Evolutionary conservation across 1,284 basidiomycete genomes (phyloP).

Genomic region (Polyporus tsugae): DNA sequence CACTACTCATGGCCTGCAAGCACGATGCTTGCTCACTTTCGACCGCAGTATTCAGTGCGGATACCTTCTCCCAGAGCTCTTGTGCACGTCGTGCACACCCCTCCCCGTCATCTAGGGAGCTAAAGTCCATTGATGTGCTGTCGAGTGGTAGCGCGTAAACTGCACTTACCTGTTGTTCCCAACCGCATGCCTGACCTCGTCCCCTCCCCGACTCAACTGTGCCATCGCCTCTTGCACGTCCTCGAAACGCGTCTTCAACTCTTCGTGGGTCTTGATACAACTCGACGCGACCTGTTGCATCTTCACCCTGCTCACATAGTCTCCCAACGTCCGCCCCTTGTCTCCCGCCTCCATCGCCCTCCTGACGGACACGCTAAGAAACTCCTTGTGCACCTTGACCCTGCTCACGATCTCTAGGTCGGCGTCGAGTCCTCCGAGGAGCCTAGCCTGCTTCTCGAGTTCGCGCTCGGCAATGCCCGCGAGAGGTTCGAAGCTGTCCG

Average conservation of each 20-base stretch:
- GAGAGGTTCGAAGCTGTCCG: conserved; percentile 75
- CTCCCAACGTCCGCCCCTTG: conserved; percentile 73
- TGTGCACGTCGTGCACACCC: conserved; percentile 60
- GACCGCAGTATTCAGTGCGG: conserved; percentile 56
- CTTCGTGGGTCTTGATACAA: conserved; percentile 76
- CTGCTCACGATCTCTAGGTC: conserved; percentile 74
- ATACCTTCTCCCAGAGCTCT: conserved; percentile 64
- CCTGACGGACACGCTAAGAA: conserved; percentile 69
- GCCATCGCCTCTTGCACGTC: conserved; percentile 62
- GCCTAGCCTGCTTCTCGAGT: conserved; percentile 64
- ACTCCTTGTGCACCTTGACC: conserved; percentile 76
- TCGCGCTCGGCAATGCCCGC: conserved; percentile 62
- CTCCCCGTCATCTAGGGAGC: conserved; percentile 68
- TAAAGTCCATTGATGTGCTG: conserved; percentile 39
- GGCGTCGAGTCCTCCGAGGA: conserved; percentile 68
- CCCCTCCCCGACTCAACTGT: conserved; percentile 64
- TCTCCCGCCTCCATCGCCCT: conserved; percentile 75
- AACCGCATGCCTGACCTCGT: conserved; percentile 61
- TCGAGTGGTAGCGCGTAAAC: neutral
- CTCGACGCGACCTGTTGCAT: conserved; percentile 83
- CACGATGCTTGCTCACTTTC: conserved; percentile 54
- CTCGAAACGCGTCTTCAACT: conserved; percentile 60
- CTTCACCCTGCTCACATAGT: conserved; percentile 80
- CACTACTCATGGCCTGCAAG: neutral
- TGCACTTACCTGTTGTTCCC: conserved; percentile 56